A percentile compares a stretch with the other conserved stretches of the same genome.
Evolutionary conservation across 371 early-diverging fungal species (phyloP).

Genomic region (Mucor saturninus): DNA sequence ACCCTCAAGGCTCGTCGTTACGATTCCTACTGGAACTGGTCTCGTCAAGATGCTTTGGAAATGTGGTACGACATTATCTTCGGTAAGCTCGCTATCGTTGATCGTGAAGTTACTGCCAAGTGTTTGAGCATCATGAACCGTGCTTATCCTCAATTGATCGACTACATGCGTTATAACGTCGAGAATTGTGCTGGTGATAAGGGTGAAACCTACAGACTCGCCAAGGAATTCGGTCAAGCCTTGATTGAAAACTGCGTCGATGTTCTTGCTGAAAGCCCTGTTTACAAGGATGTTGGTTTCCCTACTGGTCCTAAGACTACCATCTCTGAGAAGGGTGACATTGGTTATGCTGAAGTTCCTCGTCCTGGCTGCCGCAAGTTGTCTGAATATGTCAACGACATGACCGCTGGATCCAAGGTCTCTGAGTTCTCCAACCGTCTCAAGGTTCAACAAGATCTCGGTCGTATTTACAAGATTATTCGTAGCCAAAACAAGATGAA

Average conservation of each 20-base stretch:
- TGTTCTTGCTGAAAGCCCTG: constrained; percentile 76
- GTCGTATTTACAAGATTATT: constrained; percentile 80
- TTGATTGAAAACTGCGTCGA: constrained; percentile 89
- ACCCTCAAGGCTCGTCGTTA: constrained; percentile 86
- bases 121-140: constrained; percentile 94
- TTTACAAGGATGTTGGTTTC: constrained; percentile 82
- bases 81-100: constrained; percentile 87
- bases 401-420: constrained; percentile 74
- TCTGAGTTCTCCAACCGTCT: constrained; percentile 74
- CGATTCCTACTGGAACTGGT: constrained; percentile 98
- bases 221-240: constrained; percentile 80
- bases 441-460: constrained; percentile 79
- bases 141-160: constrained; percentile 77
- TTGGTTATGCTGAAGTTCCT: constrained; percentile 82
- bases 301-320: constrained; percentile 86
- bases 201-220: constrained; percentile 83
- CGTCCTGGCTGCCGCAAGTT: constrained; percentile 71
- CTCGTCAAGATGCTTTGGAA: constrained; percentile 89
- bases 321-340: constrained; percentile 81
- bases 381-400: constrained; percentile 73
- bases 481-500: constrained; percentile 77
- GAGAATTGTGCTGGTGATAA: constrained; percentile 73
- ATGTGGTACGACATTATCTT: constrained; percentile 93
- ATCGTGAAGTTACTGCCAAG: constrained; percentile 92
- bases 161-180: constrained; percentile 88